These are phyloP conservation scores for Pontederia crassipes DNA, from an alignment of 176 grass and related monocot species.

Conservation along the genomic window DNA sequence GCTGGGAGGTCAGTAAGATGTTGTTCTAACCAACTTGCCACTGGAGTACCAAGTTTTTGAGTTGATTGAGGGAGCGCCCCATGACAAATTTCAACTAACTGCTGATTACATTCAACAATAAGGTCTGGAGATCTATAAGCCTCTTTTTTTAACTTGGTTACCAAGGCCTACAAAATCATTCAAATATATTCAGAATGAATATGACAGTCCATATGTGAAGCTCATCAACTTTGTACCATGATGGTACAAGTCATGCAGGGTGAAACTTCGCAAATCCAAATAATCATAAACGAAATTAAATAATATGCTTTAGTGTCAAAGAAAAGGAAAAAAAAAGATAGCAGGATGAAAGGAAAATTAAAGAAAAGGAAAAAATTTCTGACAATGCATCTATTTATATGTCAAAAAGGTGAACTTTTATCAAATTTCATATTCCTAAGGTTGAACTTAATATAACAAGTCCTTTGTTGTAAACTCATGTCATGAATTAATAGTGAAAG, in stretches of 20 bases:
- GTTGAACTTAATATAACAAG: too few species aligned
- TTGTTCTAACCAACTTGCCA: constrained; percentile 6
- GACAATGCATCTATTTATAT: too few species aligned
- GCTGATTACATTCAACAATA: constrained; percentile 51
- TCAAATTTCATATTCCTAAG: too few species aligned
- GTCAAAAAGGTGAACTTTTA: too few species aligned
- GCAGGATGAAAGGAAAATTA: too few species aligned
- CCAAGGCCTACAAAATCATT: constrained; percentile 31
- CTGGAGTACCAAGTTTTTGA: background rate
- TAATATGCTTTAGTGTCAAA: too few species aligned
- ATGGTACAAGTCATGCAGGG: background rate
- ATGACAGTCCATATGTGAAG: background rate
- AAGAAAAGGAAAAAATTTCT: too few species aligned
- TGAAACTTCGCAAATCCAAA: too few species aligned
- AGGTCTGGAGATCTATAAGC: constrained; percentile 45
- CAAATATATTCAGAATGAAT: background rate
- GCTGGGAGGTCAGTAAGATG: constrained; percentile 17
- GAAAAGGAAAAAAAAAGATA: too few species aligned
- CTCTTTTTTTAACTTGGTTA: constrained; percentile 59
- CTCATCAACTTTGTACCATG: background rate
- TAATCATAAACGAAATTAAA: too few species aligned
- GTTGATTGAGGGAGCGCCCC: constrained; percentile 7
- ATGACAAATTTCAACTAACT: constrained; percentile 14
- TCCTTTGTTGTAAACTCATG: too few species aligned
- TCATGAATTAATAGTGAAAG: too few species aligned